phyloP scores from a whole-genome alignment of 208 protist species.

The Vickermania spadyakhi region DNA sequence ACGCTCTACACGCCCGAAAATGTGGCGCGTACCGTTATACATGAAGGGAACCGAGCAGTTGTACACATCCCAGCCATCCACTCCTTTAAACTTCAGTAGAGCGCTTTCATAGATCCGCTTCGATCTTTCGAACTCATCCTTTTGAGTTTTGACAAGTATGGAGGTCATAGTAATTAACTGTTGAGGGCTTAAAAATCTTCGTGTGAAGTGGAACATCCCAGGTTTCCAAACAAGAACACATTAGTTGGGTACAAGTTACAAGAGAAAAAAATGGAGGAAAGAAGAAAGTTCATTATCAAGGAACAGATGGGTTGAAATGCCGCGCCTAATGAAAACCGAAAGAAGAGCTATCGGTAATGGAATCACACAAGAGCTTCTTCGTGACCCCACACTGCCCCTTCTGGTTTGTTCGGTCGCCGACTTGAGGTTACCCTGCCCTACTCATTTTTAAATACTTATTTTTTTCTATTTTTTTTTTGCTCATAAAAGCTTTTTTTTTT shows the following conservation, averaged over 20 bases:
- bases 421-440: too few relatives aligned
- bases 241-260: too few relatives aligned
- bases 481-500: too few relatives aligned
- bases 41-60: conserved; percentile 48
- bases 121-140: conserved; percentile 24
- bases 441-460: too few relatives aligned
- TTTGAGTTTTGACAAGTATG: conserved; percentile 15
- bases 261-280: neutral
- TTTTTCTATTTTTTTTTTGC: too few relatives aligned
- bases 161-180: neutral
- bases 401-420: too few relatives aligned
- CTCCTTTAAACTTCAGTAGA: conserved; percentile 34
- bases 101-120: conserved; percentile 31
- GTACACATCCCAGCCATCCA: conserved; percentile 50
- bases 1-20: conserved; percentile 39
- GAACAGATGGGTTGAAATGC: too few relatives aligned
- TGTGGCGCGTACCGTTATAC: conserved; percentile 35
- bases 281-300: too few relatives aligned
- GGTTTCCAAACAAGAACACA: neutral
- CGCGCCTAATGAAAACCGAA: too few relatives aligned
- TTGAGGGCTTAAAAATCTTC: neutral
- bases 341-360: too few relatives aligned
- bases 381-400: too few relatives aligned
- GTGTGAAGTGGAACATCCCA: neutral
- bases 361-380: too few relatives aligned